phyloP scores from a whole-genome alignment of 805 yeast species.

The Blastobotrys robertii region DNA sequence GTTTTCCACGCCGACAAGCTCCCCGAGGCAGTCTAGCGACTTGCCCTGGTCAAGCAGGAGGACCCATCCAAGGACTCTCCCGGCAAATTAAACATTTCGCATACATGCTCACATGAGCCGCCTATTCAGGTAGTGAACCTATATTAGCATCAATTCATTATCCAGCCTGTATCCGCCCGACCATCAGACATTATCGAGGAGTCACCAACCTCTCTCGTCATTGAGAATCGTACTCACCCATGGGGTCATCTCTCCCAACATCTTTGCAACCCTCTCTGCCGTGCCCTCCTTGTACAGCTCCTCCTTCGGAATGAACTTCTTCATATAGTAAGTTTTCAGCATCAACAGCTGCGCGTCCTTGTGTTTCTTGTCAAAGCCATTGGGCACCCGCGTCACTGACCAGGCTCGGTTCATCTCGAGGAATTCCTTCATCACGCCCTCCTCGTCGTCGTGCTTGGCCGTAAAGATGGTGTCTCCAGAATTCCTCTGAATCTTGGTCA shows the following conservation, averaged over 20 bases:
- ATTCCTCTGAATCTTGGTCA: conserved; percentile 1
- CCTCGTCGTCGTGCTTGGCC: neutral
- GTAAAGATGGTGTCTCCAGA: neutral
- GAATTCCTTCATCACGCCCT: conserved; percentile 9
- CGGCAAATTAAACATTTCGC: too few species aligned
- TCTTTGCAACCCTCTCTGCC: neutral
- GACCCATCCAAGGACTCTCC: too few species aligned
- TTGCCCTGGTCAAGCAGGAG: too few species aligned
- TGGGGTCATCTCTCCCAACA: conserved; percentile 2
- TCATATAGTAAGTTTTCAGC: conserved; percentile 1
- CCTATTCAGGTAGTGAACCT: too few species aligned
- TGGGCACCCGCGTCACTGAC: conserved; percentile 15
- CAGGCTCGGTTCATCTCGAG: conserved; percentile 14
- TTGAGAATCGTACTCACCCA: too few species aligned
- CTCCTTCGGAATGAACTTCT: neutral
- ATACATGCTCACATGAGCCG: too few species aligned
- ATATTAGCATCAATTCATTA: too few species aligned
- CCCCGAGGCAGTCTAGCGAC: too few species aligned
- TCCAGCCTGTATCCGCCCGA: too few species aligned
- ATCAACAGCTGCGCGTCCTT: conserved; percentile 11
- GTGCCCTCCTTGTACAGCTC: neutral
- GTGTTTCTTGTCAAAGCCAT: conserved; percentile 15
- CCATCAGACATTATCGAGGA: too few species aligned
- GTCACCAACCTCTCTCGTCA: too few species aligned
- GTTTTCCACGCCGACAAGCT: too few species aligned